Conservation (phyloP, 805 yeast species). For the Metschnikowia cerradonensis region DNA sequence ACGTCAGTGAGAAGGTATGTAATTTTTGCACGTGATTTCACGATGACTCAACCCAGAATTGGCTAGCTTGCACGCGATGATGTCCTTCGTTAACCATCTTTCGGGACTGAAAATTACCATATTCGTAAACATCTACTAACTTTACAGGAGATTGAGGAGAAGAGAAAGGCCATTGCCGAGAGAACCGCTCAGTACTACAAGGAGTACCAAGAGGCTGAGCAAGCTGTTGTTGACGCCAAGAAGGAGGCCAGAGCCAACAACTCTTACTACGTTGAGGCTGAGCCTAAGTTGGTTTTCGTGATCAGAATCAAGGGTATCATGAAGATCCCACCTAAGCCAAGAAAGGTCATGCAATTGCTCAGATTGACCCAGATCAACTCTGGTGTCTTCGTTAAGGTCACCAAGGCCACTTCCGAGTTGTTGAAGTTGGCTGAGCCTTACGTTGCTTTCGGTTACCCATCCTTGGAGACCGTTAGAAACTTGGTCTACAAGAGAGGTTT, state of each 20-base stretch:
- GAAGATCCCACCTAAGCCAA: slow-evolving; percentile 99
- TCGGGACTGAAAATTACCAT: slow-evolving; percentile 64
- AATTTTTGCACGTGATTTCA: slow-evolving; percentile 40
- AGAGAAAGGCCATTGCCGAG: slow-evolving; percentile 72
- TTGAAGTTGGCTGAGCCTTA: slow-evolving; percentile 93
- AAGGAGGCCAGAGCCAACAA: slow-evolving; percentile 93
- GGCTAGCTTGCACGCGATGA: slow-evolving; percentile 68
- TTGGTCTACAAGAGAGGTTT: slow-evolving; percentile 95
- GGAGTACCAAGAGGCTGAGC: slow-evolving; percentile 91
- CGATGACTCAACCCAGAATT: slow-evolving; percentile 47
- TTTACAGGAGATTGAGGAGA: slow-evolving; percentile 41
- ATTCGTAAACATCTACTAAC: slow-evolving; percentile 5
- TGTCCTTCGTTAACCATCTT: slow-evolving; percentile 81
- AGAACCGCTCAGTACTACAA: slow-evolving; percentile 96
- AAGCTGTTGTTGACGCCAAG: slow-evolving; percentile 80
- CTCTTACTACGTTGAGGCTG: slow-evolving; percentile 92
- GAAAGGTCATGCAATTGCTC: slow-evolving; percentile 93
- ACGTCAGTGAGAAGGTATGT: slow-evolving; percentile 76
- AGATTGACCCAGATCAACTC: slow-evolving; percentile 92
- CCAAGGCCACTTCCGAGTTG: slow-evolving; percentile 93
- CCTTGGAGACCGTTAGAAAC: slow-evolving; percentile 85
- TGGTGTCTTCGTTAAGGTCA: slow-evolving; percentile 91
- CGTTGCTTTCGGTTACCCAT: slow-evolving; percentile 97
- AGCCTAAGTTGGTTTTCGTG: slow-evolving; percentile 90
- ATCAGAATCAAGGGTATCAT: slow-evolving; percentile 99